These are phyloP conservation scores for Basidiobolus meristosporus DNA, from an alignment of 371 early-diverging fungal species.

Conservation along the genomic window DNA sequence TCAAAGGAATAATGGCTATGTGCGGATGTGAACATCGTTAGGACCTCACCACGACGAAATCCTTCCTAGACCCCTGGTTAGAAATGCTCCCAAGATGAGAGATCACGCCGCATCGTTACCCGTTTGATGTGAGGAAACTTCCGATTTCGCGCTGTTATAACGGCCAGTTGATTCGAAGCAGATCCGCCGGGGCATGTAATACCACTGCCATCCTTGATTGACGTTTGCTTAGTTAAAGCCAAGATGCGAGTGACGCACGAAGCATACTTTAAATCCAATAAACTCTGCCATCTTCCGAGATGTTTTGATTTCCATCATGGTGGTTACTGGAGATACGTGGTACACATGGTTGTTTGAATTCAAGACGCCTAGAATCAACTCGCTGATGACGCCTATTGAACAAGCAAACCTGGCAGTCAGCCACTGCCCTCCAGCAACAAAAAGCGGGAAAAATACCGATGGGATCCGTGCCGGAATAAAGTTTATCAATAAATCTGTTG, in stretches of 20 bases:
- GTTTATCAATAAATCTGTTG: conserved; percentile 66
- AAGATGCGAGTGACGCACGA: too few relatives aligned
- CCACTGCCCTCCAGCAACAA: not conserved
- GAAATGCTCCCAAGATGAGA: not conserved
- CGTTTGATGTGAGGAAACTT: conserved; percentile 40
- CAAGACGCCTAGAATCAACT: conserved; percentile 48
- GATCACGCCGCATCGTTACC: conserved; percentile 12
- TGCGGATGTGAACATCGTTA: conserved; percentile 51
- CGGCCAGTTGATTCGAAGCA: conserved; percentile 58
- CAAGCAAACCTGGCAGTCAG: not conserved
- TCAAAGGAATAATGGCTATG: conserved; percentile 67
- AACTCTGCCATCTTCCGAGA: conserved; percentile 29
- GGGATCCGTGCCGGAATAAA: conserved; percentile 64
- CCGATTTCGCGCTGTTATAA: conserved; percentile 56
- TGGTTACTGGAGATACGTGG: conserved; percentile 52
- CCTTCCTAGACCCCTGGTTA: conserved; percentile 6
- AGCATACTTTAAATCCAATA: conserved; percentile 32
- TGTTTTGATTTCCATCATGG: conserved; percentile 50
- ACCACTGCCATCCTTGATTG: conserved; percentile 29
- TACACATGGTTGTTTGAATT: conserved; percentile 74
- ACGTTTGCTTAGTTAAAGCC: too few relatives aligned
- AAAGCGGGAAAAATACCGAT: conserved; percentile 13
- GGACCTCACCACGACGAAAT: conserved; percentile 3
- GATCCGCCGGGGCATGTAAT: conserved; percentile 67
- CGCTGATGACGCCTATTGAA: conserved; percentile 38